Percentiles rank a stretch among this genome's conserved stretches.
Evolutionary conservation across 1,284 basidiomycete species (phyloP).

Genomic region (Malassezia globosa): DNA sequence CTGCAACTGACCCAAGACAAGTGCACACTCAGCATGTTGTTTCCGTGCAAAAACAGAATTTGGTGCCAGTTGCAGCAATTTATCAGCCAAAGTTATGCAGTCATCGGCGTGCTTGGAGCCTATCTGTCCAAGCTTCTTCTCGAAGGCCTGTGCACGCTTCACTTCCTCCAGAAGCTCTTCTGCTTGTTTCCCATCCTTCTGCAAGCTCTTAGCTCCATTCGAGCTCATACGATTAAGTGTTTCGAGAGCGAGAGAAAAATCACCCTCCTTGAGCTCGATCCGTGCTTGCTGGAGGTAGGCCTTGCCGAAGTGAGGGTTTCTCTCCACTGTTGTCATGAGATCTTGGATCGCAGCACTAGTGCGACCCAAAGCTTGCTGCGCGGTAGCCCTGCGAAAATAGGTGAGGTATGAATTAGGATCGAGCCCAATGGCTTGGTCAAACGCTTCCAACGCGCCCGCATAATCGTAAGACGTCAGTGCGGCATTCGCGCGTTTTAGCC

Average conservation of each 20-base stretch:
- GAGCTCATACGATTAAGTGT: slow-evolving; percentile 15
- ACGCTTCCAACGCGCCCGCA: slow-evolving; percentile 31
- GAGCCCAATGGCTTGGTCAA: slow-evolving; percentile 28
- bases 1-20: slow-evolving; percentile 29
- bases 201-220: neutral
- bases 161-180: slow-evolving; percentile 2
- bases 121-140: slow-evolving; percentile 18
- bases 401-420: slow-evolving; percentile 35
- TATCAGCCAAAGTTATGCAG: slow-evolving; percentile 28
- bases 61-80: slow-evolving; percentile 34
- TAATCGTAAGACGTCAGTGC: slow-evolving; percentile 33
- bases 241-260: slow-evolving; percentile 27
- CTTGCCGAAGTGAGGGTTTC: slow-evolving; percentile 40
- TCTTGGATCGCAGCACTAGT: slow-evolving; percentile 35
- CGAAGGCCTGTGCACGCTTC: neutral
- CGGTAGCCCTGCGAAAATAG: slow-evolving; percentile 43
- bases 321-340: slow-evolving; percentile 26
- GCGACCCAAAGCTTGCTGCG: slow-evolving; percentile 40
- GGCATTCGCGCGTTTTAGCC: slow-evolving; percentile 24
- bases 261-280: slow-evolving; percentile 36
- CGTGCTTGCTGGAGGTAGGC: slow-evolving; percentile 39
- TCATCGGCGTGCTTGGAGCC: slow-evolving; percentile 24
- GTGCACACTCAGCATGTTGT: slow-evolving; percentile 31
- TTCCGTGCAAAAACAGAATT: slow-evolving; percentile 32
- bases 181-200: neutral